Base-by-base conservation (phyloP, 1,284 basidiomycete species). In the Cryptococcus jaspeensis region DNA sequence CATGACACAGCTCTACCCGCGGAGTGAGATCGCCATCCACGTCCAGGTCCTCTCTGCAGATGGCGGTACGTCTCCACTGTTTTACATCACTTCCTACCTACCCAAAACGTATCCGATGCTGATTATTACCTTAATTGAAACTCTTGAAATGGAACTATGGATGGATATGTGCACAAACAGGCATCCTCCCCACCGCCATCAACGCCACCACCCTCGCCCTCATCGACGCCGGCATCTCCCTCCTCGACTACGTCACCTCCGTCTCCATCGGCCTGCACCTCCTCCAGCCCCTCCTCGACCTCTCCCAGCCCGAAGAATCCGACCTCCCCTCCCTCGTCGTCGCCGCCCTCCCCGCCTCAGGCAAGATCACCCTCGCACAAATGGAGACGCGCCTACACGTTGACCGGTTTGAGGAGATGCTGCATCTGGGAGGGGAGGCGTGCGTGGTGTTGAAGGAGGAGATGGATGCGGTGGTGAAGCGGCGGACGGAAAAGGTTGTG, bases 321-420 rank as follows among this genome's bases (percentile, higher is more conserved):
- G 92, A 94, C 65, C 79, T 95, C 16, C 95, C 95, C 0, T 84
- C 89, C 67, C 78, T 95, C 25, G 92, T 91, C 0, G 85, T 97
- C 46, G 95, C 92, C 0, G 82, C 90, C 28, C 85, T 97, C 81
- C 93, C 95, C 0, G 84, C 86, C 56, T 87, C 87, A 6, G 84
- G 85, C 3, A 89, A 87, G 65, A 85, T 97, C 44, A 90, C 91
- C 5, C 81, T 98, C 22, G 87, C 93, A 59, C 88, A 88, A 59
- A 88, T 97, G 84, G 95, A 98, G 78, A 96, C 92, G 13, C 81
- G 94, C n/a, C 75, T 99, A 59, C 92, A 93, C 69, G 87, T 94
- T 13, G 92, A 95, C 69, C 83, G 91, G 43, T 95, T 98, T 69
- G 89, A 90, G 71, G 90, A 94, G 71, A 86, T 97, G 70, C 85